Conservation (phyloP, 768 basidiomycete species). For the Termitomyces sp. region DNA sequence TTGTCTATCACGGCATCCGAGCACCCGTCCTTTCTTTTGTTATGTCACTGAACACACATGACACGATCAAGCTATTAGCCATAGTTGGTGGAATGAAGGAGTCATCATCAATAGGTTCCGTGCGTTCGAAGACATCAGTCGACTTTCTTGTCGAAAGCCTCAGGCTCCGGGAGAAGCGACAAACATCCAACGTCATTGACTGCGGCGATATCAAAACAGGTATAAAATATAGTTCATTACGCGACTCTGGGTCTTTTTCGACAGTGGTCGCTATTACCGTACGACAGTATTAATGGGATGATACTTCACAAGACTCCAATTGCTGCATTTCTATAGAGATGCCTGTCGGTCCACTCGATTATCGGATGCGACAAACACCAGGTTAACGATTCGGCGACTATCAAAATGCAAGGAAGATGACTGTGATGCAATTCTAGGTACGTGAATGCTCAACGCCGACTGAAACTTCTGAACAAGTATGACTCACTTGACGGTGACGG, state of each 20-base stretch:
- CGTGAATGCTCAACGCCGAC: not conserved
- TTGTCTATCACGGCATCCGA: not conserved
- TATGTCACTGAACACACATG: not conserved
- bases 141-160: not conserved
- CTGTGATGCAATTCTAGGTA: constrained; percentile 36
- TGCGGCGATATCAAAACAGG: not conserved
- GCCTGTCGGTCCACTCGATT: constrained; percentile 23
- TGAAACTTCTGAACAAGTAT: not conserved
- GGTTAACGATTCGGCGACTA: constrained; percentile 41
- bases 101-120: too few species aligned
- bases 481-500: constrained; percentile 43
- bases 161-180: not conserved
- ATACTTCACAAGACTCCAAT: not conserved
- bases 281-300: constrained; percentile 2
- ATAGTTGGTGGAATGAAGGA: not conserved
- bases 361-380: constrained; percentile 47
- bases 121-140: not conserved
- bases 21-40: not conserved
- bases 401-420: constrained; percentile 27
- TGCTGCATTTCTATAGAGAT: constrained; percentile 12
- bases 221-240: not conserved
- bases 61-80: not conserved
- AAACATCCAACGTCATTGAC: not conserved
- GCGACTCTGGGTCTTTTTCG: not conserved
- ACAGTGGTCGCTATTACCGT: not conserved